Percentiles rank a stretch among this genome's conserved stretches.
phyloP scores from a whole-genome alignment of 2,329 filamentous ascomycete species.

The Phialophora expanda region DNA sequence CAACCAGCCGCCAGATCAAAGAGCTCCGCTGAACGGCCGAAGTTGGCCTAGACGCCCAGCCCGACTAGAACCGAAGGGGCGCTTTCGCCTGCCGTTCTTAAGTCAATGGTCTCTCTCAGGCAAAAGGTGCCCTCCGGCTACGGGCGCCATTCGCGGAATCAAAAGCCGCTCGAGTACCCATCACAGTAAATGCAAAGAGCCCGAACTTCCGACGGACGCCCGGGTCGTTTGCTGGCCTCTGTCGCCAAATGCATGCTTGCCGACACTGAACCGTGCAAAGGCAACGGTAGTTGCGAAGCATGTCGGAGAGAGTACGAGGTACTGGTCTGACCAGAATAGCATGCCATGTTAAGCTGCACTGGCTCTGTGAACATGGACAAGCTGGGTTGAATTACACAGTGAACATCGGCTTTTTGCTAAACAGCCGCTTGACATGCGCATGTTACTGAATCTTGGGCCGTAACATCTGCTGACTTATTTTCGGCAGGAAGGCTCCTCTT shows the following conservation, averaged over 20 bases:
- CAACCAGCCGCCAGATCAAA: neutral
- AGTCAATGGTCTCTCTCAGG: neutral
- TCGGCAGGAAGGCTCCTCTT: too few species aligned
- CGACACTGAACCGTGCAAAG: neutral
- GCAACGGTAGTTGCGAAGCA: neutral
- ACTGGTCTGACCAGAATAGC: neutral
- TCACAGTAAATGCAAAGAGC: neutral
- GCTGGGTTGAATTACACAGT: too few species aligned
- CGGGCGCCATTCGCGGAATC: neutral
- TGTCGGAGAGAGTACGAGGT: neutral
- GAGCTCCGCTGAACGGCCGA: neutral
- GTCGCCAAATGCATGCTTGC: too few species aligned
- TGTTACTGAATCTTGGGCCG: neutral
- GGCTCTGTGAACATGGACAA: too few species aligned
- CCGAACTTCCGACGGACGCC: neutral
- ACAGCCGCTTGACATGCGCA: neutral
- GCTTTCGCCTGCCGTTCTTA: neutral
- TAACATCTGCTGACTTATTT: neutral
- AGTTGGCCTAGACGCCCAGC: slow-evolving; percentile 4
- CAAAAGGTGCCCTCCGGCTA: neutral
- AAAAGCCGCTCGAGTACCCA: neutral
- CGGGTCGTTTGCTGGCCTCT: neutral
- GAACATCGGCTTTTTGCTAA: too few species aligned
- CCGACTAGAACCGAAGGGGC: neutral
- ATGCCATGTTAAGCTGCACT: too few species aligned